Evolutionary conservation across 1,139 yeast genomes (phyloP).

Genomic region (Pneumocystis canis): DNA sequence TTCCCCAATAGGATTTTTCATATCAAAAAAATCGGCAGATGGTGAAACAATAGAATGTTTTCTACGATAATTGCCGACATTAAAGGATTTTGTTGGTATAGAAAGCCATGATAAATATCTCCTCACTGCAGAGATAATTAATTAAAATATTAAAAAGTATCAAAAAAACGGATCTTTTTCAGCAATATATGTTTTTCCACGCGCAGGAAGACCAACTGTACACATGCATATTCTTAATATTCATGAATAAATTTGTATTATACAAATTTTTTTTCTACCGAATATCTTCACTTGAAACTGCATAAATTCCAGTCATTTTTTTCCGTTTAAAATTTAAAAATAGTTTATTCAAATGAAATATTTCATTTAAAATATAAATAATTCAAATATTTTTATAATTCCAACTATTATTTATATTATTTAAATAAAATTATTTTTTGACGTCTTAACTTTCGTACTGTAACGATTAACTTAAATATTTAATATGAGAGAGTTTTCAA

Average conservation of each 20-base stretch:
- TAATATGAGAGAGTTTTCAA: neutral
- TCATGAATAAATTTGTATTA: neutral
- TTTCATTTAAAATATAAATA: too few species aligned
- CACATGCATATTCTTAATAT: constrained; percentile 20
- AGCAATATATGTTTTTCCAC: constrained; percentile 35
- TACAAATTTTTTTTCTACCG: neutral
- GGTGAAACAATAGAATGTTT: constrained; percentile 6
- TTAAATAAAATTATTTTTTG: neutral
- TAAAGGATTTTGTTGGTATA: constrained; percentile 4
- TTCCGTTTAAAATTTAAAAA: neutral
- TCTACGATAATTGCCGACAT: constrained; percentile 9
- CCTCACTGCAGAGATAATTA: neutral
- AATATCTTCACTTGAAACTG: neutral
- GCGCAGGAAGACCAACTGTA: constrained; percentile 34
- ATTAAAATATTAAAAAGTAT: neutral
- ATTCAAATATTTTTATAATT: too few species aligned
- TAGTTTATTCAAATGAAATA: too few species aligned
- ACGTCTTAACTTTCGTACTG: neutral
- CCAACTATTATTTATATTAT: too few species aligned
- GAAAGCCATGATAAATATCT: constrained; percentile 3
- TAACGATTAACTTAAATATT: too few species aligned
- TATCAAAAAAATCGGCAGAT: constrained; percentile 68
- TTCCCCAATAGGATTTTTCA: constrained; percentile 53
- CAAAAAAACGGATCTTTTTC: constrained; percentile 1
- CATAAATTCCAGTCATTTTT: neutral